Evolutionary conservation across 225 moss, liverwort and hornwort species (phyloP).

Genomic region (Physcomitrellopsis africana): DNA sequence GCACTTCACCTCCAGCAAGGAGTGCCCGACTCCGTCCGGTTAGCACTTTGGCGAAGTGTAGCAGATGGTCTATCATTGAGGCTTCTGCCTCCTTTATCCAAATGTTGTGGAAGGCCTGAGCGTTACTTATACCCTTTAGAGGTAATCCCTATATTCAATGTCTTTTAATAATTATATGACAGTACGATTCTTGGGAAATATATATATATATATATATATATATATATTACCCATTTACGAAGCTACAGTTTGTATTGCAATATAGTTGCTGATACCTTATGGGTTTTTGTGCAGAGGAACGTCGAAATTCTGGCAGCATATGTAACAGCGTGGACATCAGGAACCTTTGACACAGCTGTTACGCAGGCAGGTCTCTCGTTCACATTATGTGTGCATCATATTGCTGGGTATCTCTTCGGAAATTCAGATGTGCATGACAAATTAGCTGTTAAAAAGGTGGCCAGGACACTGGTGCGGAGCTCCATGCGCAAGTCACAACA

Average conservation of each 20-base stretch:
- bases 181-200: neutral
- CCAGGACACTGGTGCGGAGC: slow-evolving; percentile 74
- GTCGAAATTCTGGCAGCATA: slow-evolving; percentile 69
- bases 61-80: slow-evolving; percentile 70
- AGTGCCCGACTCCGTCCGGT: slow-evolving; percentile 66
- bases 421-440: slow-evolving; percentile 37
- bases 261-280: slow-evolving; percentile 22
- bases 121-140: slow-evolving; percentile 74
- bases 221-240: slow-evolving; percentile 8
- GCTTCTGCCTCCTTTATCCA: slow-evolving; percentile 77
- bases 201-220: neutral
- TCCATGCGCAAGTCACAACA: slow-evolving; percentile 63
- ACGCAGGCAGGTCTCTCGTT: slow-evolving; percentile 63
- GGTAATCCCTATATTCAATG: slow-evolving; percentile 39
- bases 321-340: slow-evolving; percentile 76
- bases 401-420: slow-evolving; percentile 68
- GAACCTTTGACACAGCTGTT: slow-evolving; percentile 65
- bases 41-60: slow-evolving; percentile 79
- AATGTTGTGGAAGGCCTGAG: slow-evolving; percentile 65
- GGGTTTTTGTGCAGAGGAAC: slow-evolving; percentile 55
- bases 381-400: slow-evolving; percentile 72
- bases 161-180: neutral
- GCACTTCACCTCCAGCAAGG: slow-evolving; percentile 72
- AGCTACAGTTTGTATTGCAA: neutral
- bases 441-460: slow-evolving; percentile 44